Evolutionary conservation across 345 rosid genomes (phyloP).

Genomic region (Euphorbia lathyris): DNA sequence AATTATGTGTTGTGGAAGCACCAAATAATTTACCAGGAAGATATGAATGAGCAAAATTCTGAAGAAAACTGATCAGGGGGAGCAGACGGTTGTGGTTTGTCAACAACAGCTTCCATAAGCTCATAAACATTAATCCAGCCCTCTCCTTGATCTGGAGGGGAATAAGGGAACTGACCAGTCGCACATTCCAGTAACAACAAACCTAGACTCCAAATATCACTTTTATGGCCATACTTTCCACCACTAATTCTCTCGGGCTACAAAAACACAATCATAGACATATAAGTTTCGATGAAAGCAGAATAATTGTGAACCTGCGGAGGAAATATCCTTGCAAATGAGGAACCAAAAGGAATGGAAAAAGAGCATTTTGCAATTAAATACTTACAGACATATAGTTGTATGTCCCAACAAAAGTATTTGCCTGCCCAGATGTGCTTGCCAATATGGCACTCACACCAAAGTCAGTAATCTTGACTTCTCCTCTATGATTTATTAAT

Average conservation of each 20-base stretch:
- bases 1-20: neutral
- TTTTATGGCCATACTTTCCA: slow-evolving; percentile 50
- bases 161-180: slow-evolving; percentile 76
- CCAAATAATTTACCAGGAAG: slow-evolving; percentile 57
- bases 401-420: slow-evolving; percentile 78
- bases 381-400: slow-evolving; percentile 89
- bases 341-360: neutral
- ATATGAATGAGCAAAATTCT: slow-evolving; percentile 80
- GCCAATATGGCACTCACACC: slow-evolving; percentile 89
- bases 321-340: slow-evolving; percentile 1
- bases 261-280: slow-evolving; percentile 21
- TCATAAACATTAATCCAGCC: slow-evolving; percentile 76
- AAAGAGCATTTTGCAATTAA: neutral
- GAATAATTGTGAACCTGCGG: neutral
- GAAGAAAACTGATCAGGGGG: slow-evolving; percentile 66
- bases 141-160: slow-evolving; percentile 59
- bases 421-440: slow-evolving; percentile 74
- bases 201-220: slow-evolving; percentile 99
- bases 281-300: slow-evolving; percentile 4
- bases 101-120: slow-evolving; percentile 89
- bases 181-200: slow-evolving; percentile 85
- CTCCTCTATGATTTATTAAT: slow-evolving; percentile 88
- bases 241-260: slow-evolving; percentile 95
- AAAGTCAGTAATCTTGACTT: slow-evolving; percentile 93
- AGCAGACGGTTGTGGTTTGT: slow-evolving; percentile 67